A percentile compares a stretch with the other conserved stretches of the same genome.
Conservation (phyloP, 2,329 filamentous ascomycete genomes). For the Fusarium cyanostomum region DNA sequence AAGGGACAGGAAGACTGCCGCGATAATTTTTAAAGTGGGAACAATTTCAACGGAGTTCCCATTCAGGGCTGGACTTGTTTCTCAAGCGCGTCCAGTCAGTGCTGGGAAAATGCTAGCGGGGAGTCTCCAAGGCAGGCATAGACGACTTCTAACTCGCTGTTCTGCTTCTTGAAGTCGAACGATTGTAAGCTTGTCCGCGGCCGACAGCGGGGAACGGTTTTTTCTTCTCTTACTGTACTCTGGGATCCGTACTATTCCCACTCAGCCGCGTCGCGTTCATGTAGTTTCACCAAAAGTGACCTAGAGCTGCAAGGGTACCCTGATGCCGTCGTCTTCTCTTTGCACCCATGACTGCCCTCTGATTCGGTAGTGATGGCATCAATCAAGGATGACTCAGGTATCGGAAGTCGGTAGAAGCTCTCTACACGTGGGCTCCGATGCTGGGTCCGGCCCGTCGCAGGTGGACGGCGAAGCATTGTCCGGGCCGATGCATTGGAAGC, state of each 20-base stretch:
- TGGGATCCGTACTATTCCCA: conserved; percentile 8
- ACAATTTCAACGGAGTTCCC: conserved; percentile 24
- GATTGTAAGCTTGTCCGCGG: conserved; percentile 13
- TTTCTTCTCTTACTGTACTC: conserved; percentile 13
- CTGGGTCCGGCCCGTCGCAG: conserved; percentile 41
- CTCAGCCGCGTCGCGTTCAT: conserved; percentile 12
- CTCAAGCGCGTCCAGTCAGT: conserved; percentile 9
- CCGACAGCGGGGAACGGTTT: conserved; percentile 38
- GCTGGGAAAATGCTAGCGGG: conserved; percentile 23
- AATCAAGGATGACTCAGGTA: conserved; percentile 36
- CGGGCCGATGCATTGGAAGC: conserved; percentile 13
- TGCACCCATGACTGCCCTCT: conserved; percentile 7
- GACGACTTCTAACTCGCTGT: conserved; percentile 17
- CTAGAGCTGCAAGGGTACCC: conserved; percentile 32
- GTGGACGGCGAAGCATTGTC: conserved; percentile 17
- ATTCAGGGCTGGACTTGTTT: conserved; percentile 23
- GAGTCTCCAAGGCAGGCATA: conserved; percentile 17
- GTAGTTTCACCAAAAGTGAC: conserved; percentile 18
- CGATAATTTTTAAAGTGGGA: conserved; percentile 12
- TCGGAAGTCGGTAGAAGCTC: conserved; percentile 39
- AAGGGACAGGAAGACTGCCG: conserved; percentile 19
- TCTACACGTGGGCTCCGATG: conserved; percentile 29
- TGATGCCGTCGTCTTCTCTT: conserved; percentile 9
- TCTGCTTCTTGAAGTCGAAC: conserved; percentile 12
- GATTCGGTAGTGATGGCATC: conserved; percentile 29